Conservation (phyloP, 2,329 filamentous ascomycete genomes). For the Westerdykella ornata region DNA sequence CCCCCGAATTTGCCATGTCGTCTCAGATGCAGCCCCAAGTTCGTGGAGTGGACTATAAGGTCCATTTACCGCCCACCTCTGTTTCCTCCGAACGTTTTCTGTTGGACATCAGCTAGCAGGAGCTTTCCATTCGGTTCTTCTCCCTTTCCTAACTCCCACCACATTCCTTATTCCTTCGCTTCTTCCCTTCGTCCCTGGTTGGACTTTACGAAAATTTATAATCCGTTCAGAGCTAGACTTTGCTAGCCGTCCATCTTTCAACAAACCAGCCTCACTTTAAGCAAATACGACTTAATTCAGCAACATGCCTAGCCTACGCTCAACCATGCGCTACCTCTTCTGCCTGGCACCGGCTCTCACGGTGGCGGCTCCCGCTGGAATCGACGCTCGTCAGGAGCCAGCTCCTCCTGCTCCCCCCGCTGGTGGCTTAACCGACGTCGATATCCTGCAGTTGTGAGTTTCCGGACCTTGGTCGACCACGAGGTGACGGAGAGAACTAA, state of each 20-base stretch:
- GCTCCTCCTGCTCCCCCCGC: slow-evolving; percentile 12
- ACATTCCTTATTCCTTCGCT: slow-evolving; percentile 34
- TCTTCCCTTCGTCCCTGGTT: slow-evolving; percentile 36
- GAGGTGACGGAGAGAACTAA: slow-evolving; percentile 27
- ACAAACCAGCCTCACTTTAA: slow-evolving; percentile 9
- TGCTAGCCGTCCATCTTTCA: slow-evolving; percentile 30
- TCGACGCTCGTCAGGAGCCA: slow-evolving; percentile 21
- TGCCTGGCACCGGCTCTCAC: slow-evolving; percentile 30
- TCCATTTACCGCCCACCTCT: slow-evolving; percentile 33
- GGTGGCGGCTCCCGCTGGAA: slow-evolving; percentile 25
- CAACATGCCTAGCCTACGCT: slow-evolving; percentile 35
- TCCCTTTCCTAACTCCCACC: slow-evolving; percentile 32
- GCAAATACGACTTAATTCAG: slow-evolving; percentile 24
- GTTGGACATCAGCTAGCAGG: slow-evolving; percentile 32
- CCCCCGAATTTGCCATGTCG: slow-evolving; percentile 33
- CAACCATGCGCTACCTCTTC: slow-evolving; percentile 30
- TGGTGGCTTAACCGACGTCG: slow-evolving; percentile 42
- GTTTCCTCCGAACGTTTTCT: slow-evolving; percentile 34
- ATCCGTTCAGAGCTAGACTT: slow-evolving; percentile 36
- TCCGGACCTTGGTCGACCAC: neutral
- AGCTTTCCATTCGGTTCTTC: slow-evolving; percentile 23
- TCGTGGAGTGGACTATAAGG: slow-evolving; percentile 32
- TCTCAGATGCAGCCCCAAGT: slow-evolving; percentile 34
- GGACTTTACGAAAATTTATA: slow-evolving; percentile 34
- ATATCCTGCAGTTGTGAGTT: slow-evolving; percentile 50